Evolutionary conservation across 352 stramenopile genomes (phyloP).

Genomic region (Aphanomyces invadans): DNA sequence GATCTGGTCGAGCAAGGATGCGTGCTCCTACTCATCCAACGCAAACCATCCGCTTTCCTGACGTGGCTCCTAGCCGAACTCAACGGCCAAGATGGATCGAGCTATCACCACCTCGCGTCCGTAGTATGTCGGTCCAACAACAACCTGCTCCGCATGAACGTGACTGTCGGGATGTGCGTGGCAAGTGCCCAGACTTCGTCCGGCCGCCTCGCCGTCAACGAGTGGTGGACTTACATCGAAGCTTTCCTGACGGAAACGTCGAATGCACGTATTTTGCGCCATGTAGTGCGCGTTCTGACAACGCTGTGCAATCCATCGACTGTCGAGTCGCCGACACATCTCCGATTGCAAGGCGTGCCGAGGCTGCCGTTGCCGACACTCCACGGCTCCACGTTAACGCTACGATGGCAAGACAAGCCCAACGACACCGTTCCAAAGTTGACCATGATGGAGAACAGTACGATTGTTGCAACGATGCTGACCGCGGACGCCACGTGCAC

Average conservation of each 20-base stretch:
- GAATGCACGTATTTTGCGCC: not conserved
- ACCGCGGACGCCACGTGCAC: not conserved
- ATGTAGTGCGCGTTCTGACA: not conserved
- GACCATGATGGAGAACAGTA: not conserved
- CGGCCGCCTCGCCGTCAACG: not conserved
- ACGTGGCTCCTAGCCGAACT: not conserved
- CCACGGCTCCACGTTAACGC: not conserved
- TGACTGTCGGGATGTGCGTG: not conserved
- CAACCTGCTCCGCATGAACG: not conserved
- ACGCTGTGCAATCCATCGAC: not conserved
- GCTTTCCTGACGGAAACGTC: not conserved
- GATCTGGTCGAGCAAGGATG: conserved; percentile 20
- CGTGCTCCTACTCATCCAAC: not conserved
- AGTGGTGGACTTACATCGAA: not conserved
- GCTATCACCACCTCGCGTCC: not conserved
- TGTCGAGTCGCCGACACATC: not conserved
- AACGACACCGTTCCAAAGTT: not conserved
- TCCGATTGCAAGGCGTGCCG: not conserved
- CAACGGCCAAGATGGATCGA: not conserved
- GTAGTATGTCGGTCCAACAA: not conserved
- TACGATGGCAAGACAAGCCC: not conserved
- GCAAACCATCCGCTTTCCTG: not conserved
- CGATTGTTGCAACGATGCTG: not conserved
- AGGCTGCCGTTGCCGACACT: not conserved
- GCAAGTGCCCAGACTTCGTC: not conserved